A percentile compares a stretch with the other conserved stretches of the same genome.
phyloP scores from a whole-genome alignment of 805 yeast species.

The Nematodospora valgi region DNA sequence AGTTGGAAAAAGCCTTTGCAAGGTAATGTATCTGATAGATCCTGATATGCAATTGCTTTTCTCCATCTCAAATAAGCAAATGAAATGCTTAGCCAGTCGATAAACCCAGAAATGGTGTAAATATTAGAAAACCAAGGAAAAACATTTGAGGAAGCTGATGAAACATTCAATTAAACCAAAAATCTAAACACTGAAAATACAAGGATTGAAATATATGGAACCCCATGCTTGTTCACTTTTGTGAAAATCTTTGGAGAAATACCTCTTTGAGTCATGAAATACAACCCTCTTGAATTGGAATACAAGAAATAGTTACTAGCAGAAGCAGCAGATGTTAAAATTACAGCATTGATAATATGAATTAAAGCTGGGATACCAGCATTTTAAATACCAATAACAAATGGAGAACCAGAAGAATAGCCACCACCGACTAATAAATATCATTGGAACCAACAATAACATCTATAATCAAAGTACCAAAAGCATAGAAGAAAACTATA shows the following conservation, averaged over 20 bases:
- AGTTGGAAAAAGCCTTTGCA: too few species aligned
- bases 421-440: conserved; percentile 20
- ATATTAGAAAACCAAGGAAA: conserved; percentile 65
- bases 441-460: conserved; percentile 30
- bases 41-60: conserved; percentile 53
- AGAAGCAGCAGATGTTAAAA: conserved; percentile 54
- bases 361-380: conserved; percentile 57
- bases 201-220: conserved; percentile 38
- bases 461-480: conserved; percentile 38
- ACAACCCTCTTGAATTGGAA: conserved; percentile 42
- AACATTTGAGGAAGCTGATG: conserved; percentile 49
- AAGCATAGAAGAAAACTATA: conserved; percentile 42
- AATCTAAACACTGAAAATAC: conserved; percentile 38
- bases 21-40: too few species aligned
- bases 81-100: conserved; percentile 56
- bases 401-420: conserved; percentile 61
- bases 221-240: conserved; percentile 37
- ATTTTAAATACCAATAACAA: conserved; percentile 58
- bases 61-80: conserved; percentile 60
- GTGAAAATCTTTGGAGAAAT: conserved; percentile 45
- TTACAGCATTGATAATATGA: conserved; percentile 59
- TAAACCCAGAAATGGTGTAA: conserved; percentile 61
- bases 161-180: conserved; percentile 52
- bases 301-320: conserved; percentile 42
- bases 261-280: conserved; percentile 49